A percentile compares a stretch with the other conserved stretches of the same genome.
These are phyloP conservation scores for Eimeria tenella DNA, from an alignment of 169 alveolate genomes.

Conservation along the genomic window DNA sequence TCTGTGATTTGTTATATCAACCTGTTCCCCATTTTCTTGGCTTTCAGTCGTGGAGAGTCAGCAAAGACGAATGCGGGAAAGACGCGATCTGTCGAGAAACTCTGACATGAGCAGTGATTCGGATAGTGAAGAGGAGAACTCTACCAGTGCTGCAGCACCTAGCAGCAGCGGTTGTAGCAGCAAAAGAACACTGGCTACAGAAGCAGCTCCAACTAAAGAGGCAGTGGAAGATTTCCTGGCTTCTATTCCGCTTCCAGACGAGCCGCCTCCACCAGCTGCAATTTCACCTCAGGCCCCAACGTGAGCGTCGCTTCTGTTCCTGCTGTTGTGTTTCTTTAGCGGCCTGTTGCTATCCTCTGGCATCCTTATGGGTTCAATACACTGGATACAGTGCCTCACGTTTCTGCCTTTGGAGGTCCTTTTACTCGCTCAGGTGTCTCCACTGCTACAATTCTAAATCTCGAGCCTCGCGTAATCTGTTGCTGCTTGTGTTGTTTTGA, in stretches of 20 bases:
- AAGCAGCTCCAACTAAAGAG: slow-evolving; percentile 16
- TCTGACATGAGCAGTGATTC: slow-evolving; percentile 71
- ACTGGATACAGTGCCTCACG: neutral
- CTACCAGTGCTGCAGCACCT: neutral
- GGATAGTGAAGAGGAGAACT: slow-evolving; percentile 29
- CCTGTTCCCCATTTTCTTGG: neutral
- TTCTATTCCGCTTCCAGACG: slow-evolving; percentile 54
- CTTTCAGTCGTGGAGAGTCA: slow-evolving; percentile 58
- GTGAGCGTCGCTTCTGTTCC: slow-evolving; percentile 18
- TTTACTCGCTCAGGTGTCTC: neutral
- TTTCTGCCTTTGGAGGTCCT: neutral
- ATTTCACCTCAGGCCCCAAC: neutral
- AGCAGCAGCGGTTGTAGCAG: slow-evolving; percentile 52
- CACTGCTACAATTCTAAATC: neutral
- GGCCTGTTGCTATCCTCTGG: neutral
- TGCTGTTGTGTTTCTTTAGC: neutral
- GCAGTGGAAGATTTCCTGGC: slow-evolving; percentile 66
- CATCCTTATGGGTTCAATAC: no score
- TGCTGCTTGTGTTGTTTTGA: slow-evolving; percentile 5
- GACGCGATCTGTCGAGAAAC: slow-evolving; percentile 31
- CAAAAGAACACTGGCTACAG: slow-evolving; percentile 14
- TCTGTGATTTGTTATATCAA: neutral
- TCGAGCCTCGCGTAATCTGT: neutral
- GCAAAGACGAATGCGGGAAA: slow-evolving; percentile 23
- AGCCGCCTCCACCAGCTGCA: slow-evolving; percentile 52